Base-by-base conservation (phyloP, 2,329 filamentous ascomycete species). In the Microthyrium microscopicum region DNA sequence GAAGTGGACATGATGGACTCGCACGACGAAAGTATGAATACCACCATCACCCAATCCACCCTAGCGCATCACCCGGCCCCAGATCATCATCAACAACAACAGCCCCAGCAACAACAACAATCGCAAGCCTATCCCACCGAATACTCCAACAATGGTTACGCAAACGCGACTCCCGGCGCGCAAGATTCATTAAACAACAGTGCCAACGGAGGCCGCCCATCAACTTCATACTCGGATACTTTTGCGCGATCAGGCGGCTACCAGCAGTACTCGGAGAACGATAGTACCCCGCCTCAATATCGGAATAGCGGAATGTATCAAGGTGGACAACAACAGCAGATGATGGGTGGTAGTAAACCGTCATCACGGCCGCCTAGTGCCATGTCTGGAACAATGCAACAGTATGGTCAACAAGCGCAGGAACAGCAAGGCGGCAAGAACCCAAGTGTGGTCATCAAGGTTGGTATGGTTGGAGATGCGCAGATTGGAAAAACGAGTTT, bases 401-500 rank as follows among this genome's bases (percentile, higher is more conserved):
- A 29, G 7, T 20, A 29, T 22, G 17, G 28, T 13, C 26, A 30
- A 24, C 36, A 34, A 16, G 29, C 15, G 37, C 25, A 27, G 20
- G 52, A 61, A 31, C 47, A 53, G 18, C 55, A 55, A 12, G 53
- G 51, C 44, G n/a, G n/a, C n/a, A 64, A 64, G 50, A 65, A 63
- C 39, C 52, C 60, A 38, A 77, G 70, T 47, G 89, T 98, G 24
- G 89, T 98, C 37, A 95, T 98, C 66, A 98, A 98, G 60, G 89
- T 98, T 33, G 89, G 89, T 50, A 98, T 98, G 89, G 89, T 98
- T 29, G 89, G 89, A 29, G 89, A 98, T 60, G 89, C 89, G 37
- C 89, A 98, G 58, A 98, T 98, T 46, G 89, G 89, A 51, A 98
- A 98, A 70, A 98, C 89, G 13, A 94, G 85, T 42, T 61, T 98